Conservation (phyloP, 352 stramenopile species). For the Phytophthora aleatoria region DNA sequence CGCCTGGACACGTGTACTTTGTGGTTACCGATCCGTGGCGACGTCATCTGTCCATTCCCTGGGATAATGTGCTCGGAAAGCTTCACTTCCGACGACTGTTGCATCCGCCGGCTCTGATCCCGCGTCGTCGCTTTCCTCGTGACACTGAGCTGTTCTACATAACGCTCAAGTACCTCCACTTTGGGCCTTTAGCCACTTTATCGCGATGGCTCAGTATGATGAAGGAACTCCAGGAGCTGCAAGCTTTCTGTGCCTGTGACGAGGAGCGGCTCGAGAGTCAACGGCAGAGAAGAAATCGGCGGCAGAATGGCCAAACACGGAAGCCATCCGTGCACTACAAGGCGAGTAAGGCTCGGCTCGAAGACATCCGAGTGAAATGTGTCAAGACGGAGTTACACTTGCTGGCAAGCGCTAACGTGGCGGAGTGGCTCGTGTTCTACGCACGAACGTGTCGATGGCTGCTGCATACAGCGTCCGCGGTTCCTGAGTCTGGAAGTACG, state of each 20-base stretch:
- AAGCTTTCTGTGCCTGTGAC: slow-evolving; percentile 68
- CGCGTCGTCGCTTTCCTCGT: slow-evolving; percentile 50
- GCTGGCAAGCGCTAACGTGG: slow-evolving; percentile 52
- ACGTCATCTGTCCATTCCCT: slow-evolving; percentile 31
- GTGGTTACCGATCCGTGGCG: slow-evolving; percentile 55
- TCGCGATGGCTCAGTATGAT: slow-evolving; percentile 51
- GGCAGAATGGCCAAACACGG: slow-evolving; percentile 17
- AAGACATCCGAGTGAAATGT: slow-evolving; percentile 51
- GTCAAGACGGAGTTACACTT: slow-evolving; percentile 65
- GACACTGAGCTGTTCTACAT: slow-evolving; percentile 73
- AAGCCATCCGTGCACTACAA: slow-evolving; percentile 67
- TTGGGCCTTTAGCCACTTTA: slow-evolving; percentile 64
- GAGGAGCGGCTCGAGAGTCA: slow-evolving; percentile 48
- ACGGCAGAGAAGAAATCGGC: slow-evolving; percentile 16
- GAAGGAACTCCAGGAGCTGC: slow-evolving; percentile 69
- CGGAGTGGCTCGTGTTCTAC: slow-evolving; percentile 69
- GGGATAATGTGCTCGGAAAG: slow-evolving; percentile 17
- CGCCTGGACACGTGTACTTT: slow-evolving; percentile 72
- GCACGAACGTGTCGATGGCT: slow-evolving; percentile 58
- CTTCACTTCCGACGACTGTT: slow-evolving; percentile 48
- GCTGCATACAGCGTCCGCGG: slow-evolving; percentile 32
- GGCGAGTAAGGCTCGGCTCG: slow-evolving; percentile 59
- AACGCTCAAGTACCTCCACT: slow-evolving; percentile 67
- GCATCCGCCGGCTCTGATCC: slow-evolving; percentile 61
- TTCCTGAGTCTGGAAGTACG: background rate